phyloP scores from a whole-genome alignment of 2,329 filamentous ascomycete species.

The Aspergillus aculeatus region DNA sequence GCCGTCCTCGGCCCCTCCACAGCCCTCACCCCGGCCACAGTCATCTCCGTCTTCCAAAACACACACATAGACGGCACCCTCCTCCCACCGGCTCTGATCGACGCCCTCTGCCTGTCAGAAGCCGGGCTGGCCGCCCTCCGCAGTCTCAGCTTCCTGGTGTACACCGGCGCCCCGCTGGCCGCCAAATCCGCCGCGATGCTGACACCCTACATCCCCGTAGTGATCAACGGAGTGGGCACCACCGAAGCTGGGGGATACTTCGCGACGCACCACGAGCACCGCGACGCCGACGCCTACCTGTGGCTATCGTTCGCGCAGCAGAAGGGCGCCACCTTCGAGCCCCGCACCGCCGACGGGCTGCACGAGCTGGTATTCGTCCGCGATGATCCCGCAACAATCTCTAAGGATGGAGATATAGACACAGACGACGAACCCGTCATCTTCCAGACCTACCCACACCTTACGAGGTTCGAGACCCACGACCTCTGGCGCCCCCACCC shows the following conservation, averaged over 20 bases:
- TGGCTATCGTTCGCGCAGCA: slow-evolving; percentile 14
- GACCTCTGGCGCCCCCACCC: slow-evolving; percentile 27
- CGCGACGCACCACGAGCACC: slow-evolving; percentile 8
- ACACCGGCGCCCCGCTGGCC: slow-evolving; percentile 26
- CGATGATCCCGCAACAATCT: background rate
- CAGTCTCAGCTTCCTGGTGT: slow-evolving; percentile 17
- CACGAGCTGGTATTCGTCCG: slow-evolving; percentile 26
- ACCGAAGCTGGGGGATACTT: slow-evolving; percentile 23
- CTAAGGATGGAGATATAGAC: no score
- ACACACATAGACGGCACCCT: slow-evolving; percentile 18
- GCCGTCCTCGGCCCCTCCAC: slow-evolving; percentile 20
- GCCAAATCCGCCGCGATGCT: slow-evolving; percentile 26
- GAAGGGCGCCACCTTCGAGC: slow-evolving; percentile 16
- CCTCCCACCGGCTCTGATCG: slow-evolving; percentile 24
- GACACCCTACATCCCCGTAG: background rate
- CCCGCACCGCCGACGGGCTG: slow-evolving; percentile 11
- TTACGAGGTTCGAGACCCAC: slow-evolving; percentile 20
- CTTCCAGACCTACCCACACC: slow-evolving; percentile 21
- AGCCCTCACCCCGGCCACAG: slow-evolving; percentile 10
- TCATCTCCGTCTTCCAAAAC: slow-evolving; percentile 20
- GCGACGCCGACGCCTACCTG: slow-evolving; percentile 21
- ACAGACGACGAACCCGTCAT: slow-evolving; percentile 10
- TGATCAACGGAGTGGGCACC: slow-evolving; percentile 26
- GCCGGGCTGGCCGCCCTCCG: slow-evolving; percentile 17
- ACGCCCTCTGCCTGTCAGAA: slow-evolving; percentile 18